Conservation (phyloP, 495 filamentous ascomycete genomes). For the Xylaria intraflava region DNA sequence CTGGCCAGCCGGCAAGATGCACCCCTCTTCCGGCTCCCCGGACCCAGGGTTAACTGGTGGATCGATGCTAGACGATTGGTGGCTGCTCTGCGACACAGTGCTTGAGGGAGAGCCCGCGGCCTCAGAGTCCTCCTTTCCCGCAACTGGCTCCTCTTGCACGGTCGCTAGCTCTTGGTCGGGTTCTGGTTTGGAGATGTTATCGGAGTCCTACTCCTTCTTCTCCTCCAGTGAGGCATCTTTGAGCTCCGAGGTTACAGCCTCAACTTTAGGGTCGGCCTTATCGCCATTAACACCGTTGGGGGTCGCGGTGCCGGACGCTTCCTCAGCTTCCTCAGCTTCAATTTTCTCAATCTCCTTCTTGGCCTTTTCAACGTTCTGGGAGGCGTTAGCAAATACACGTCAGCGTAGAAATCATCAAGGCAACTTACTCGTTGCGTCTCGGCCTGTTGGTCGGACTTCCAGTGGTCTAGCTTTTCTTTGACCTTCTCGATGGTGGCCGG, state of each 20-base stretch:
- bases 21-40: neutral
- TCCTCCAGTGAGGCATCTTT: constrained; percentile 65
- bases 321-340: constrained; percentile 48
- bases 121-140: neutral
- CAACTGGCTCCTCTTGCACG: neutral
- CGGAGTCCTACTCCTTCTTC: constrained; percentile 51
- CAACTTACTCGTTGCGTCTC: constrained; percentile 84
- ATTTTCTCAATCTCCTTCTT: constrained; percentile 57
- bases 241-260: constrained; percentile 51
- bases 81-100: neutral
- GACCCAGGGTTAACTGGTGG: neutral
- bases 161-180: neutral
- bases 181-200: neutral
- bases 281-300: constrained; percentile 36
- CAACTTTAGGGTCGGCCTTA: constrained; percentile 33
- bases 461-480: constrained; percentile 82
- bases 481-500: constrained; percentile 75
- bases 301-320: constrained; percentile 28
- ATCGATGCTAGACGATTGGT: neutral
- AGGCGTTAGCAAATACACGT: constrained; percentile 45
- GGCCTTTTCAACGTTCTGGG: constrained; percentile 73
- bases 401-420: neutral
- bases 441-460: constrained; percentile 82
- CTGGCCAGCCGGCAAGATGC: neutral
- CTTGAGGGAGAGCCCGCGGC: neutral